phyloP scores from a whole-genome alignment of 148 eudicot species.

The Agrostemma githago region DNA sequence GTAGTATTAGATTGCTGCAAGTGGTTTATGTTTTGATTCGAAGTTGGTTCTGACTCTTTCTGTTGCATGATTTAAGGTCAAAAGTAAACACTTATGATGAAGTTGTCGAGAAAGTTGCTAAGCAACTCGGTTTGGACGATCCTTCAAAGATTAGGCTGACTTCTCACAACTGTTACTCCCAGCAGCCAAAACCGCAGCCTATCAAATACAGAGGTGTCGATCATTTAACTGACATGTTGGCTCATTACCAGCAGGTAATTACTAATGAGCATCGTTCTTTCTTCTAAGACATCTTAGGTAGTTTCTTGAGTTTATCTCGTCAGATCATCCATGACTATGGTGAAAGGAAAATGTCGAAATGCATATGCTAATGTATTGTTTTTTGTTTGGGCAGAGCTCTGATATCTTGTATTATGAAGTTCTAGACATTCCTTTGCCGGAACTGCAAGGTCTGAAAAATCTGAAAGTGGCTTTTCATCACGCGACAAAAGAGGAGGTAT shows the following conservation, averaged over 20 bases:
- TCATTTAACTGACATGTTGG: slow-evolving; percentile 72
- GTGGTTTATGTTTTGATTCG: background rate
- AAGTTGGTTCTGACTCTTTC: slow-evolving; percentile 12
- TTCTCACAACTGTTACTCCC: slow-evolving; percentile 85
- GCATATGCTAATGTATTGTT: background rate
- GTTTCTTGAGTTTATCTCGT: background rate
- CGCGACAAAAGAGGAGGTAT: slow-evolving; percentile 79
- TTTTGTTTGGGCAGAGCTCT: slow-evolving; percentile 51
- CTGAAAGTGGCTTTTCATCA: slow-evolving; percentile 69
- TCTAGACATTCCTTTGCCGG: slow-evolving; percentile 89
- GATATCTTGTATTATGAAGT: slow-evolving; percentile 95
- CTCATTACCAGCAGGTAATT: slow-evolving; percentile 76
- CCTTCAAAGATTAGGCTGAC: slow-evolving; percentile 90
- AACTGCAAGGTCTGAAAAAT: slow-evolving; percentile 68
- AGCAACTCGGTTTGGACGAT: slow-evolving; percentile 69
- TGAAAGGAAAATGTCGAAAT: background rate
- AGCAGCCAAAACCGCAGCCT: slow-evolving; percentile 82
- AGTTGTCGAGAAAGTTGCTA: slow-evolving; percentile 76
- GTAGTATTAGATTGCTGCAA: background rate
- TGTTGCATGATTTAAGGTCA: slow-evolving; percentile 38
- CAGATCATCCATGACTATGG: slow-evolving; percentile 1
- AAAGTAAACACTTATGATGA: slow-evolving; percentile 80
- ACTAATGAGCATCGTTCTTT: background rate
- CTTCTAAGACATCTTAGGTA: background rate
- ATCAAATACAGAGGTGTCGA: slow-evolving; percentile 68